phyloP scores from a whole-genome alignment of 1,284 basidiomycete genomes.

The Mycena citricolor region DNA sequence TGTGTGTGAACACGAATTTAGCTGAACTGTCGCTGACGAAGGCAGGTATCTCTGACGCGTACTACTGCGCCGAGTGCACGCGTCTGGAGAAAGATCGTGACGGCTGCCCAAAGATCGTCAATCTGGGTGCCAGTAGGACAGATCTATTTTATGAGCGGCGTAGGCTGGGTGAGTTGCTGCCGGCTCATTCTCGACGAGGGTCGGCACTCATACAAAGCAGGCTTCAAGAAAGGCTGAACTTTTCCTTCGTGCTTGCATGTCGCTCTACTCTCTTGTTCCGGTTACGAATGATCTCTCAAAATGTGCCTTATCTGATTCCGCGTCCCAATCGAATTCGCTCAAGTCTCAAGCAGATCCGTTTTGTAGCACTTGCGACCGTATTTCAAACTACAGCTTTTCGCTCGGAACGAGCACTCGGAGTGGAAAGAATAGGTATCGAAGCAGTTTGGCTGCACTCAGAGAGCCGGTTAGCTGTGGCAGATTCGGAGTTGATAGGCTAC shows the following conservation, averaged over 20 bases:
- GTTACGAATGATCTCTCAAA: too few relatives aligned
- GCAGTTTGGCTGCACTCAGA: too few relatives aligned
- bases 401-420: too few relatives aligned
- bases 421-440: too few relatives aligned
- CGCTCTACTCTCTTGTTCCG: too few relatives aligned
- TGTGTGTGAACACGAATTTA: slow-evolving; percentile 38
- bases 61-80: slow-evolving; percentile 97
- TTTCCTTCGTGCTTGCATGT: neutral
- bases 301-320: too few relatives aligned
- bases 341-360: too few relatives aligned
- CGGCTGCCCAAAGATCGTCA: slow-evolving; percentile 98
- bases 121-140: slow-evolving; percentile 86
- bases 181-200: neutral
- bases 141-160: slow-evolving; percentile 89
- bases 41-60: slow-evolving; percentile 92
- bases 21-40: neutral
- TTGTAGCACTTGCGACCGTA: too few relatives aligned
- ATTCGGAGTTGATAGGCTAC: too few relatives aligned
- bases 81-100: slow-evolving; percentile 96
- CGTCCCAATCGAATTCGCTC: too few relatives aligned
- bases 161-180: slow-evolving; percentile 56
- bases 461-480: too few relatives aligned
- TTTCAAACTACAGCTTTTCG: too few relatives aligned
- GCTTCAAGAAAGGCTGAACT: slow-evolving; percentile 75
- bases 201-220: slow-evolving; percentile 36